Base-by-base conservation (phyloP, 1,284 basidiomycete species). In the Tilletia indica region DNA sequence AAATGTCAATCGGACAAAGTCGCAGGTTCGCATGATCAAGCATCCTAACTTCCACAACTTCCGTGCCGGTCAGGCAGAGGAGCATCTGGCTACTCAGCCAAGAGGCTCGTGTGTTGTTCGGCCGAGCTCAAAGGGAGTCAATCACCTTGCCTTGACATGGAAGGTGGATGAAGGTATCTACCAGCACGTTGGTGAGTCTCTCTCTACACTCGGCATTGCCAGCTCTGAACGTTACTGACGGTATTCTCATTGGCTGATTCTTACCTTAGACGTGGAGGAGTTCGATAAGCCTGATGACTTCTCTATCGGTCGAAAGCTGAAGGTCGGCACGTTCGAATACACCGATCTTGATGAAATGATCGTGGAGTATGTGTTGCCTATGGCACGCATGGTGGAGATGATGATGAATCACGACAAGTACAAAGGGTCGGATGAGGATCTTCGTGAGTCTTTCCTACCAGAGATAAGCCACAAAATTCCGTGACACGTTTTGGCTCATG, bases 11-110 rank as follows among this genome's bases (percentile, higher is more conserved):
- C 90, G 61, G 89, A 92, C 82, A 87, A 89, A 81, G 88, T 90
- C 69, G 67, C 80, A 81, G 70, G 45, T 66, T 75, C 89, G 97
- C 36, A 90, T 96, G 66, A 93, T 99, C 87, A 95, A 98, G 84
- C 97, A 99, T 84, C 97, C 97, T 2, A 95, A 97, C 86, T 99
- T 97, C 89, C 93, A 96, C 84, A 94, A 97, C 83, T 92, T 97
- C 88, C 96, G 94, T 81, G 90, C 93, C 47, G 87, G 88, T 25
- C 92, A 97, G 78, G 95, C 97, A 1, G 96, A 99, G 85, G 88
- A 90, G 70, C 93, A 92, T 84, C 87, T 99, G 70, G 92, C 94
- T 71, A 91, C 91, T 76, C 92, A 94, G 85, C 93, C 94, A 79
- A 89, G 93, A 39, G 97, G 82, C 34, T 72, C 78, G 1, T 80